Evolutionary conservation across 2,329 filamentous ascomycete species (phyloP).

Genomic region (Fusarium sp.): DNA sequence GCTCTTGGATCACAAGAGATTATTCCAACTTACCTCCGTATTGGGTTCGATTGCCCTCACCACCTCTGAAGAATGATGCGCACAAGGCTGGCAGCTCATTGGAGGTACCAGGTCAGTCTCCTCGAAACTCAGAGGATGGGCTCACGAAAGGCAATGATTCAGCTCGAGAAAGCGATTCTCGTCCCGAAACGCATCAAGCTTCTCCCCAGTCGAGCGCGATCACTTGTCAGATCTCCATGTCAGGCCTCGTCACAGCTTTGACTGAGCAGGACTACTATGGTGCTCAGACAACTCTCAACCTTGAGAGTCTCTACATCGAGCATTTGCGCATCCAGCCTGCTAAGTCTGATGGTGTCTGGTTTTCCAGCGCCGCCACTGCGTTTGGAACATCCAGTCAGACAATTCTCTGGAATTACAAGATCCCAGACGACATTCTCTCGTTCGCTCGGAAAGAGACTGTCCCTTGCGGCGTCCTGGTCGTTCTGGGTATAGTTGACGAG

Average conservation of each 20-base stretch:
- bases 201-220: slow-evolving; percentile 52
- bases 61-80: background rate
- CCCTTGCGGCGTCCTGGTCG: slow-evolving; percentile 70
- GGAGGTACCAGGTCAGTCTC: background rate
- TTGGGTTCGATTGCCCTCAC: slow-evolving; percentile 65
- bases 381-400: slow-evolving; percentile 66
- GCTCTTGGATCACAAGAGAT: slow-evolving; percentile 65
- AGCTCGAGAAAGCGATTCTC: slow-evolving; percentile 38
- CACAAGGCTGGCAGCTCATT: background rate
- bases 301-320: slow-evolving; percentile 60
- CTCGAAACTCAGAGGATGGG: slow-evolving; percentile 1
- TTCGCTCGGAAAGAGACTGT: slow-evolving; percentile 66
- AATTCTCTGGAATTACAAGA: slow-evolving; percentile 71
- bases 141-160: slow-evolving; percentile 3
- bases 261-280: slow-evolving; percentile 52
- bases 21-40: slow-evolving; percentile 68
- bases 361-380: slow-evolving; percentile 67
- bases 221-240: slow-evolving; percentile 62
- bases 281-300: slow-evolving; percentile 35
- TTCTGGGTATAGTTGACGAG: slow-evolving; percentile 63
- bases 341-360: slow-evolving; percentile 64
- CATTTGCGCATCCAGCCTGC: slow-evolving; percentile 56
- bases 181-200: slow-evolving; percentile 47
- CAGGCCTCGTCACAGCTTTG: slow-evolving; percentile 62
- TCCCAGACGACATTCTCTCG: slow-evolving; percentile 63